Evolutionary conservation across 2,329 filamentous ascomycete species (phyloP), one percentile per base, ranked within the genome.

Genomic region (Capronia epimyces): DNA sequence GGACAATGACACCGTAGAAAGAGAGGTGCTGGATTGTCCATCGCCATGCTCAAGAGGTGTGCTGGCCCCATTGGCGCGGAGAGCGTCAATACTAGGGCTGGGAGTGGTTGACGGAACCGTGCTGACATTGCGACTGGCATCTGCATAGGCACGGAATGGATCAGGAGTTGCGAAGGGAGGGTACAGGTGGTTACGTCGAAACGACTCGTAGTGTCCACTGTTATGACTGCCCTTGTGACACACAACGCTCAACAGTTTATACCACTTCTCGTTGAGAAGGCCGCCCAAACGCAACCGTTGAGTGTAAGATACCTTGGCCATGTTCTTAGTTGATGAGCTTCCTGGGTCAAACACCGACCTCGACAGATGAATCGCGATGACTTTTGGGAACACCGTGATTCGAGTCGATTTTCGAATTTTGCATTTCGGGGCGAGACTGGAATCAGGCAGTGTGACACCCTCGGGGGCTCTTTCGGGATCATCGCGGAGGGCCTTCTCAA

Each of bases 131-230:
- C 70, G 68, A 66, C 84, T 88, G 64, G 87, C 91, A 27, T 84
- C 81, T 5, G 82, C 84, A 31, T 87, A 86, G 4, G 79, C 78
- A 53, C 86, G 84, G 68, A 95, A 91, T 0, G 82, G 83, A 60
- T 87, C 84, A 0, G 86, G 82, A 6, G 91, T 96, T 1, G 88
- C 86, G 65, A 83, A 97, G 0, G 90, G 90, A 2, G 85, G 73
- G 44, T 84, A 81, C 7, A 88, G 71, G 52, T 87, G 85, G 68
- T 97, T 93, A 31, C 93, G 81, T 27, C 93, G 80, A 68, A 97
- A 97, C 1, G 89, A 91, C 67, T 98, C 93, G 71, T 98, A 98
- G 66, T 98, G 93, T 1, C 93, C 93, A 62, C 89, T 95, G 64
- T 95, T 85, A 66, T 98, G 93, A 56, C 87, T 94, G 31, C 93